A percentile compares a stretch with the other conserved stretches of the same genome.
These are phyloP conservation scores for Hylodesmum podocarpum DNA, from an alignment of 306 rosid species.

Conservation along the genomic window DNA sequence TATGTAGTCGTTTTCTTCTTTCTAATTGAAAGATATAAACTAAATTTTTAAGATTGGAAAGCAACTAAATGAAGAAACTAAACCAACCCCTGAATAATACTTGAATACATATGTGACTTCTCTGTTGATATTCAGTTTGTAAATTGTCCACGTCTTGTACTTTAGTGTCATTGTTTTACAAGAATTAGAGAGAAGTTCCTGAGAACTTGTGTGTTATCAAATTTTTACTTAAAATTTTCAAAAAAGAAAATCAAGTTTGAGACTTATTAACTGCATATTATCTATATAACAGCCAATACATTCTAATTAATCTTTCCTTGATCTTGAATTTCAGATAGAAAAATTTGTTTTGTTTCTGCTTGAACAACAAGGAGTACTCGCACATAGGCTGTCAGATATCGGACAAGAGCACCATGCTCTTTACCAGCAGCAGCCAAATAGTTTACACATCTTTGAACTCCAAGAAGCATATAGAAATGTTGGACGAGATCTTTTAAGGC, in stretches of 20 bases:
- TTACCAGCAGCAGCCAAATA: conserved; percentile 58
- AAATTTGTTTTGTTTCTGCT: conserved; percentile 78
- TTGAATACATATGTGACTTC: not conserved
- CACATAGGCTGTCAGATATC: conserved; percentile 68
- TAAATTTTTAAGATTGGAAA: not conserved
- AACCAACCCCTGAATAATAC: not conserved
- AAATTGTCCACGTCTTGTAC: not conserved
- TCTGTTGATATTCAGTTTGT: not conserved
- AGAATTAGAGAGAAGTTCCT: not conserved
- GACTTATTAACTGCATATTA: not conserved
- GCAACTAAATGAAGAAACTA: not conserved
- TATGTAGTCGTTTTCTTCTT: not conserved
- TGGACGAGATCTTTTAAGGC: conserved; percentile 82
- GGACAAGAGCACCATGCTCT: conserved; percentile 59
- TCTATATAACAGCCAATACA: not conserved
- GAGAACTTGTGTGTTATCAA: not conserved
- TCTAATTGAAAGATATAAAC: not conserved
- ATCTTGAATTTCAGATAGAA: conserved; percentile 64
- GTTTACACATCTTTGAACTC: conserved; percentile 50
- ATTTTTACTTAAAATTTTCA: not conserved
- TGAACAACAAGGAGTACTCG: conserved; percentile 92
- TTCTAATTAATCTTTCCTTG: conserved; percentile 2
- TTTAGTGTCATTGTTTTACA: not conserved
- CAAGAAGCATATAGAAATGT: conserved; percentile 74
- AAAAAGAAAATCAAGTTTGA: not conserved